Conservation (phyloP, 148 eudicot genomes). For the Spergularia marina region DNA sequence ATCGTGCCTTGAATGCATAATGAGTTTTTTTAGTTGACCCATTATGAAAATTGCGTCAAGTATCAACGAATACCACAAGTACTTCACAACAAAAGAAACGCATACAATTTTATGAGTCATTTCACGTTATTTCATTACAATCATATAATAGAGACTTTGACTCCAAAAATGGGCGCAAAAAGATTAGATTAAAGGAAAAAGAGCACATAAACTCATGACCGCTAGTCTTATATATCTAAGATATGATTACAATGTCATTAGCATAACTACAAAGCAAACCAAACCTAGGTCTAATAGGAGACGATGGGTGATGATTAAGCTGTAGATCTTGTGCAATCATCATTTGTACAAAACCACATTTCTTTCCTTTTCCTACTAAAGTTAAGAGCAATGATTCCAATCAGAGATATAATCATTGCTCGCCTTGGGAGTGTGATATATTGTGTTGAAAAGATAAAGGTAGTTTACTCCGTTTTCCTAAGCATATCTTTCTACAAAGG, state of each 20-base stretch:
- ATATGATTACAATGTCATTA: conserved; percentile 22
- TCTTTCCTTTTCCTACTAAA: conserved; percentile 20
- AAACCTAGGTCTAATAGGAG: conserved; percentile 8
- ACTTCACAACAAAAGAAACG: too few relatives aligned
- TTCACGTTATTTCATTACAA: too few relatives aligned
- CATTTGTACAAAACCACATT: conserved; percentile 24
- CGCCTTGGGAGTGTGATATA: neutral
- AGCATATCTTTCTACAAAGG: conserved; percentile 4
- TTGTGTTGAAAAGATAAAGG: too few relatives aligned
- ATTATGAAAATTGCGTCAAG: too few relatives aligned
- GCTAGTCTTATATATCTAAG: neutral
- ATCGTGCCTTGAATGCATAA: too few relatives aligned
- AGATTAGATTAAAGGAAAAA: too few relatives aligned
- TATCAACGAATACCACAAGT: too few relatives aligned
- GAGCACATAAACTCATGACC: too few relatives aligned
- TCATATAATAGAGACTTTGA: neutral
- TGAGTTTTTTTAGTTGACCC: too few relatives aligned
- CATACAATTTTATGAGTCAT: too few relatives aligned
- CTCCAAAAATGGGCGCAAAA: neutral
- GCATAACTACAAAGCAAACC: conserved; percentile 22
- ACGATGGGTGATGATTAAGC: conserved; percentile 13
- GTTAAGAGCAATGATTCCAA: conserved; percentile 25
- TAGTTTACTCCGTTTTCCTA: too few relatives aligned
- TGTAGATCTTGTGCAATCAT: conserved; percentile 23
- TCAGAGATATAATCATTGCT: conserved; percentile 15